A percentile compares a stretch with the other conserved stretches of the same genome.
Evolutionary conservation across 352 stramenopile species (phyloP).

Genomic region (Blastocystis sp.): DNA sequence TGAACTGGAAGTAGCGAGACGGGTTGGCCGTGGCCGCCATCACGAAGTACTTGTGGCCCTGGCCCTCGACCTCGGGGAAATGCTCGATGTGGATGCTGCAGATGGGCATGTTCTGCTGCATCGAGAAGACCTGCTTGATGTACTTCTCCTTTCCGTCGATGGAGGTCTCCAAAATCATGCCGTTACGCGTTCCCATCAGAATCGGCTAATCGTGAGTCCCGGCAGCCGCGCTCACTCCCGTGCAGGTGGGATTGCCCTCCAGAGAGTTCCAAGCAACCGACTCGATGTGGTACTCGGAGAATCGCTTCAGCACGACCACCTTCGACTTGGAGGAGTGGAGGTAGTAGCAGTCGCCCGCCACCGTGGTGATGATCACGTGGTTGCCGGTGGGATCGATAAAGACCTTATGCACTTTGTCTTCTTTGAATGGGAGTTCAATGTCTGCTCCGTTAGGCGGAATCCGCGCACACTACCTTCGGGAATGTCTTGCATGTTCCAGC

Average conservation of each 20-base stretch:
- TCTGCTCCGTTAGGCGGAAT: slow-evolving; percentile 2
- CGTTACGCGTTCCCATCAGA: slow-evolving; percentile 78
- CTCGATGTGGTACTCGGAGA: slow-evolving; percentile 60
- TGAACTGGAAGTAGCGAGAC: slow-evolving; percentile 86
- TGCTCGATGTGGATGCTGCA: slow-evolving; percentile 65
- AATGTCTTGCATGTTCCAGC: slow-evolving; percentile 55
- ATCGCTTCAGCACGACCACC: slow-evolving; percentile 53
- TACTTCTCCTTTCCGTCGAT: slow-evolving; percentile 82
- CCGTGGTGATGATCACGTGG: slow-evolving; percentile 58
- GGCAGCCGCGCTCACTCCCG: neutral
- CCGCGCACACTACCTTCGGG: slow-evolving; percentile 23
- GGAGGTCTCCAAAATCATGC: slow-evolving; percentile 79
- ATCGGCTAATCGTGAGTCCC: slow-evolving; percentile 72
- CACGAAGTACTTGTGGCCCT: slow-evolving; percentile 69
- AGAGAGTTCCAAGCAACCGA: slow-evolving; percentile 48
- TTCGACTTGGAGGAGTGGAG: slow-evolving; percentile 68
- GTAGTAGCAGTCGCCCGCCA: slow-evolving; percentile 63
- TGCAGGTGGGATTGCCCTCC: slow-evolving; percentile 21
- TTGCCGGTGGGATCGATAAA: slow-evolving; percentile 67
- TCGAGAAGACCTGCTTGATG: slow-evolving; percentile 84
- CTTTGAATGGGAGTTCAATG: slow-evolving; percentile 68
- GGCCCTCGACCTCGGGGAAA: slow-evolving; percentile 26
- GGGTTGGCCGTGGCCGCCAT: slow-evolving; percentile 75
- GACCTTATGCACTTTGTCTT: slow-evolving; percentile 69
- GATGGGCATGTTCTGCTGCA: slow-evolving; percentile 75